phyloP scores from a whole-genome alignment of 805 yeast species.

The Priceomyces melissophilus region DNA sequence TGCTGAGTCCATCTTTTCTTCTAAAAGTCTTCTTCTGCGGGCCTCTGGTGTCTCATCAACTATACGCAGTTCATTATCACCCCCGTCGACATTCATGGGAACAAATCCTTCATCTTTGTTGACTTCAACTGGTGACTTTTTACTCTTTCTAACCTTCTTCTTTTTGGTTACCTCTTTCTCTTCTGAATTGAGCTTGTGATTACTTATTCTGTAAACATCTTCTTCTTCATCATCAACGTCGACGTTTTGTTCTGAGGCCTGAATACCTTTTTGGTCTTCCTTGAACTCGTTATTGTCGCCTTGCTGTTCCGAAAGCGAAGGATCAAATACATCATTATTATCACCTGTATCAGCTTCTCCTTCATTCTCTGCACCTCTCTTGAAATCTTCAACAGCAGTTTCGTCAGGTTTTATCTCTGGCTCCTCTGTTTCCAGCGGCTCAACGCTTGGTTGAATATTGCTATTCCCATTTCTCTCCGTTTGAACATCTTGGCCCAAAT shows the following conservation, averaged over 20 bases:
- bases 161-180: constrained; percentile 18
- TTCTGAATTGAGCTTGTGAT: constrained; percentile 5
- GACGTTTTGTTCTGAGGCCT: neutral
- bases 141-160: constrained; percentile 24
- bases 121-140: constrained; percentile 2
- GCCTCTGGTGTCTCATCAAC: constrained; percentile 33
- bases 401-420: constrained; percentile 22
- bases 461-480: constrained; percentile 14
- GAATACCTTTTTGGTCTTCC: neutral
- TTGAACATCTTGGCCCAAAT: constrained; percentile 1
- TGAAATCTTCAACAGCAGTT: constrained; percentile 1
- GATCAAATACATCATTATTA: neutral
- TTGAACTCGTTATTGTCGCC: neutral
- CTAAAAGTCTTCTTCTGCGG: constrained; percentile 69
- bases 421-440: constrained; percentile 3
- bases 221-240: constrained; percentile 3
- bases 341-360: constrained; percentile 1
- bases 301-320: neutral
- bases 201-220: constrained; percentile 1
- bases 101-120: constrained; percentile 10
- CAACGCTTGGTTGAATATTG: constrained; percentile 14
- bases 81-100: constrained; percentile 5
- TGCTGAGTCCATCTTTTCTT: constrained; percentile 75
- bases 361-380: neutral
- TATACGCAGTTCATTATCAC: constrained; percentile 9